Evolutionary conservation across 2,329 filamentous ascomycete genomes (phyloP).

Genomic region (Acephala macrosclerotiorum): DNA sequence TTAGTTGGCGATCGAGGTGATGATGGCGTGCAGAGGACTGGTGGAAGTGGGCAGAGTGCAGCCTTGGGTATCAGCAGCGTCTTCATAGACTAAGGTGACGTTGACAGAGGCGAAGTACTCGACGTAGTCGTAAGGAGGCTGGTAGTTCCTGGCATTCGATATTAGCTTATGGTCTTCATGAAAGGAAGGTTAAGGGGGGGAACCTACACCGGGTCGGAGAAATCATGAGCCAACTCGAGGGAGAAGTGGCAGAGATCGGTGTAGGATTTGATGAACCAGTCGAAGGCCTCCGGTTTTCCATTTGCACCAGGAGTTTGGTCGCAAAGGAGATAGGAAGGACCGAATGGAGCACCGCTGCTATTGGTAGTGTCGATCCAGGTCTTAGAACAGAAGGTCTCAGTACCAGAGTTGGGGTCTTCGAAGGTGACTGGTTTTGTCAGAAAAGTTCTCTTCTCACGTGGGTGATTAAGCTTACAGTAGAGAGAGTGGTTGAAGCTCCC

Average conservation of each 20-base stretch:
- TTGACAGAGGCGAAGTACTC: conserved; percentile 29
- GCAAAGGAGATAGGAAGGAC: conserved; percentile 29
- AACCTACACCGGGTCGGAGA: conserved; percentile 35
- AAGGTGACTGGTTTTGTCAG: conserved; percentile 32
- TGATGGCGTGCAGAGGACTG: conserved; percentile 3
- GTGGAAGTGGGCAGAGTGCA: conserved; percentile 1
- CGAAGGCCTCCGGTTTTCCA: conserved; percentile 30
- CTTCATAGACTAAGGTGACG: conserved; percentile 15
- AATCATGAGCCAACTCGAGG: conserved; percentile 36
- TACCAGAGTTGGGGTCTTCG: conserved; percentile 41
- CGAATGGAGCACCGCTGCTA: conserved; percentile 25
- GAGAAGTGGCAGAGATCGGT: conserved; percentile 28
- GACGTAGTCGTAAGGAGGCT: conserved; percentile 33
- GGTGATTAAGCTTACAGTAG: conserved; percentile 21
- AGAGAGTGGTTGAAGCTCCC: conserved; percentile 25
- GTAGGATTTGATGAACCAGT: conserved; percentile 35
- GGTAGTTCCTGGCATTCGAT: conserved; percentile 27
- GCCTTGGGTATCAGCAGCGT: not conserved
- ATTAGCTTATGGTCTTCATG: conserved; percentile 23
- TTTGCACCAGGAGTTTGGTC: conserved; percentile 5
- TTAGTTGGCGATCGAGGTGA: conserved; percentile 20
- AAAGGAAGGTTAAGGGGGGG: not conserved
- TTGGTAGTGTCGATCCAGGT: conserved; percentile 32
- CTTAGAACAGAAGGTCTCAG: conserved; percentile 35
- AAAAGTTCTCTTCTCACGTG: not conserved